These are phyloP conservation scores for Paracorniculantispora psalliotae DNA, from an alignment of 2,329 filamentous ascomycete genomes.

Conservation along the genomic window DNA sequence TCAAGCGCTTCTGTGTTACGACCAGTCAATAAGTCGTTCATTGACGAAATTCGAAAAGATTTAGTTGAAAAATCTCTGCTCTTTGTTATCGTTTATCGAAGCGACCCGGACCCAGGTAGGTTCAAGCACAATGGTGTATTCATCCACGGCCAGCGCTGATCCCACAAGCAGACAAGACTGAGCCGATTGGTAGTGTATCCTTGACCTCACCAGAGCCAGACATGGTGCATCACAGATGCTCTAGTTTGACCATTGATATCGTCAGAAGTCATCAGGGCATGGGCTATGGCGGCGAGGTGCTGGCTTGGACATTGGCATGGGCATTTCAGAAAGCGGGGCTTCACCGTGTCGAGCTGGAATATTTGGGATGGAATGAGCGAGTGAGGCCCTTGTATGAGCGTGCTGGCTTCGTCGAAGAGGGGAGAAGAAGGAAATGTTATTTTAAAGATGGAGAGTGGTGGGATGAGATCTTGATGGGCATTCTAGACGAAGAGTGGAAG, in stretches of 20 bases:
- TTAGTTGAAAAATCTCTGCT: not conserved
- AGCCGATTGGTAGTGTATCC: not conserved
- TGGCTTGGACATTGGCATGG: conserved; percentile 39
- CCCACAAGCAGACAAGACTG: no score
- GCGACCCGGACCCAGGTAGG: not conserved
- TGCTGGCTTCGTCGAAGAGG: conserved; percentile 38
- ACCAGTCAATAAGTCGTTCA: not conserved
- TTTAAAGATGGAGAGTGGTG: conserved; percentile 34
- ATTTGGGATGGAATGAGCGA: conserved; percentile 36
- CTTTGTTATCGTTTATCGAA: not conserved
- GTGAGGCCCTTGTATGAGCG: conserved; percentile 36
- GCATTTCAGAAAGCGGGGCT: conserved; percentile 35
- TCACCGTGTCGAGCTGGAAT: conserved; percentile 36
- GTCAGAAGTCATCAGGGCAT: conserved; percentile 27
- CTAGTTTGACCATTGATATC: conserved; percentile 31
- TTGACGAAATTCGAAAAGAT: not conserved
- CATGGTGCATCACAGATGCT: conserved; percentile 4
- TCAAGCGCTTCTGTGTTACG: not conserved
- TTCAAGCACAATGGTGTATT: no score
- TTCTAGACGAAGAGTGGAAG: conserved; percentile 23
- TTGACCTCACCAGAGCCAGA: not conserved
- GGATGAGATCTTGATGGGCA: conserved; percentile 26
- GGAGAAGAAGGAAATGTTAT: conserved; percentile 25
- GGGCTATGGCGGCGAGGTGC: conserved; percentile 40
- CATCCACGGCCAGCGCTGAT: no score